Evolutionary conservation across 2,329 filamentous ascomycete species (phyloP), one percentile per base, ranked within the genome.

Genomic region (Dactylella cylindrospora): DNA sequence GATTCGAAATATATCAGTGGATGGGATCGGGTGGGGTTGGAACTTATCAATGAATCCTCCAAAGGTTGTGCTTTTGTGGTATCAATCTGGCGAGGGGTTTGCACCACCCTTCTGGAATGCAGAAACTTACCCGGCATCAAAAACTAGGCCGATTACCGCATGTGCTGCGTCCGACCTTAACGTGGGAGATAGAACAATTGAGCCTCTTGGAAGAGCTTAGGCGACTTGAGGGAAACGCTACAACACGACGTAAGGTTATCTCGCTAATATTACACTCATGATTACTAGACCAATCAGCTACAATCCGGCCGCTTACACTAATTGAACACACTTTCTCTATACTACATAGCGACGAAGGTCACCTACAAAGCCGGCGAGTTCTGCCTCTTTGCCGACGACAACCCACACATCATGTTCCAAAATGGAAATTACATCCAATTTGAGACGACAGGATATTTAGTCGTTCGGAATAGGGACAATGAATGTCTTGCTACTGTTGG

Each of bases 371-470:
- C 12, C 17, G 31, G 31, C 5, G 31, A 35, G 12, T 35, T 35
- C n/a, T 13, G 12, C 31, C 17, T 12, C 12, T 4, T 5, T 15
- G 31, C 31, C 17, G 31, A 35, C 31, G 17, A 35, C 12, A 12
- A 35, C 31, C 31, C 31, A 5, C 31, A 35, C n/a, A 35, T 35
- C 31, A 12, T 12, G 17, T 35, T 35, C 31, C 31, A 35, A n/a
- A 35, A 35, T 15, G 31, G 31, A 35, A 35, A 35, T 15, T 35
- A 35, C 17, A n/a, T 35, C 12, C 31, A 35, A 12, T 35, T 35
- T 15, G 12, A 35, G 17, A 12, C 31, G 12, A 35, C n/a, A 13
- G n/a, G 31, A 13, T n/a, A 13, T 12, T n/a, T 35, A 35, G 31
- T 12, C 12, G 31, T 35, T 15, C 17, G n/a, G n/a, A 35, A 35